phyloP scores from a whole-genome alignment of 768 basidiomycete species.

The Gautieria morchelliformis region DNA sequence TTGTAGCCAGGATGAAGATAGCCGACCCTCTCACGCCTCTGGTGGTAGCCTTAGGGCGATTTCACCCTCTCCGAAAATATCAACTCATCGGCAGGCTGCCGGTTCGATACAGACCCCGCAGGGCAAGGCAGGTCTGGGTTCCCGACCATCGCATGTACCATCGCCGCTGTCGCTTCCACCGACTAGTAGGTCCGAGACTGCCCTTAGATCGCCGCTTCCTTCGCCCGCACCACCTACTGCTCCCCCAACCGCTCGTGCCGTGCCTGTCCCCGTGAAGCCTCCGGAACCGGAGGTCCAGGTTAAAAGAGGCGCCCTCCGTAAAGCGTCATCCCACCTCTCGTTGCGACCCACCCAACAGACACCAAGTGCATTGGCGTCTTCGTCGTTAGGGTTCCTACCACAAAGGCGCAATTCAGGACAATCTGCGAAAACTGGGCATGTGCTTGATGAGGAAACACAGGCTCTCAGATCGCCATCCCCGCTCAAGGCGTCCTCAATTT shows the following conservation, averaged over 20 bases:
- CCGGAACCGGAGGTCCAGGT: background rate
- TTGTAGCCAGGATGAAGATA: conserved; percentile 6
- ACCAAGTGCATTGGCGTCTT: background rate
- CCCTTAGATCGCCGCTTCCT: background rate
- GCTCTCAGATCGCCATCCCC: conserved; percentile 8
- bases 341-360: background rate
- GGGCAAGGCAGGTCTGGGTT: background rate
- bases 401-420: background rate
- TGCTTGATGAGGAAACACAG: background rate
- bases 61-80: background rate
- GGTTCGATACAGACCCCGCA: background rate
- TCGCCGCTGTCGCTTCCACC: conserved; percentile 26
- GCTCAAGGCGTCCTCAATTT: conserved; percentile 8
- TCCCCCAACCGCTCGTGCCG: background rate
- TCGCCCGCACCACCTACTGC: background rate
- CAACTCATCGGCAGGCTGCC: background rate
- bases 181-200: conserved; percentile 17
- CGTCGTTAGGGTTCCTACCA: background rate
- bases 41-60: background rate
- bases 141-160: conserved; percentile 14
- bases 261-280: background rate
- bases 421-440: background rate
- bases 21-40: background rate
- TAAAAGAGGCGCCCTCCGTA: background rate
- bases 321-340: background rate